Percentiles rank a stretch among this genome's conserved stretches.
These are phyloP conservation scores for Pseudonitzschia delicatissima DNA, from an alignment of 108 stramenopile genomes.

Conservation along the genomic window DNA sequence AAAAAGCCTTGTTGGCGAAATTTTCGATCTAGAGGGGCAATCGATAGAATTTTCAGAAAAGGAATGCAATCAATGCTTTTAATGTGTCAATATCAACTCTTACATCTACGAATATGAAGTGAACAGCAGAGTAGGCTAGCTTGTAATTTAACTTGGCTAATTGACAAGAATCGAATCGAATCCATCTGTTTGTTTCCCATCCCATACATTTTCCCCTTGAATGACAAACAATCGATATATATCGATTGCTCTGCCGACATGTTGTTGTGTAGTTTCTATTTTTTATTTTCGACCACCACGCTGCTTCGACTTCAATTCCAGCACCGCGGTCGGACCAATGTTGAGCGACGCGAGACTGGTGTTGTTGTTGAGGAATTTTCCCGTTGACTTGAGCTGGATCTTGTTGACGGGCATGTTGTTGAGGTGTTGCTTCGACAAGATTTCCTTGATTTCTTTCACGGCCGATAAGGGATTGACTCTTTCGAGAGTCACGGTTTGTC, in stretches of 20 bases:
- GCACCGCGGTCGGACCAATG: slow-evolving; percentile 61
- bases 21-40: slow-evolving; percentile 35
- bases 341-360: slow-evolving; percentile 64
- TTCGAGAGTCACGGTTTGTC: slow-evolving; percentile 68
- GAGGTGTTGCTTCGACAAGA: slow-evolving; percentile 47
- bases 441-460: slow-evolving; percentile 71
- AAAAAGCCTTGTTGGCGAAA: slow-evolving; percentile 62
- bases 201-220: neutral
- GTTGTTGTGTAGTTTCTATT: neutral
- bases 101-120: too few species aligned
- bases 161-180: neutral
- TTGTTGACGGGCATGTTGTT: slow-evolving; percentile 85
- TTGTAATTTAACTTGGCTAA: too few species aligned
- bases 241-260: too few species aligned
- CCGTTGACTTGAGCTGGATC: slow-evolving; percentile 62
- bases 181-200: neutral
- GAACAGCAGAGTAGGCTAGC: too few species aligned
- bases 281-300: slow-evolving; percentile 73
- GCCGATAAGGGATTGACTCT: slow-evolving; percentile 55
- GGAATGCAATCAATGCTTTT: too few species aligned
- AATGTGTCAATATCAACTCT: too few species aligned
- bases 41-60: too few species aligned
- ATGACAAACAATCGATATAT: too few species aligned
- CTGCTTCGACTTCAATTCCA: slow-evolving; percentile 72
- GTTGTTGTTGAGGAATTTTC: slow-evolving; percentile 68